A percentile compares a stretch with the other conserved stretches of the same genome.
These are phyloP conservation scores for Chytridiales sp. DNA, from an alignment of 371 early-diverging fungal species.

Conservation along the genomic window DNA sequence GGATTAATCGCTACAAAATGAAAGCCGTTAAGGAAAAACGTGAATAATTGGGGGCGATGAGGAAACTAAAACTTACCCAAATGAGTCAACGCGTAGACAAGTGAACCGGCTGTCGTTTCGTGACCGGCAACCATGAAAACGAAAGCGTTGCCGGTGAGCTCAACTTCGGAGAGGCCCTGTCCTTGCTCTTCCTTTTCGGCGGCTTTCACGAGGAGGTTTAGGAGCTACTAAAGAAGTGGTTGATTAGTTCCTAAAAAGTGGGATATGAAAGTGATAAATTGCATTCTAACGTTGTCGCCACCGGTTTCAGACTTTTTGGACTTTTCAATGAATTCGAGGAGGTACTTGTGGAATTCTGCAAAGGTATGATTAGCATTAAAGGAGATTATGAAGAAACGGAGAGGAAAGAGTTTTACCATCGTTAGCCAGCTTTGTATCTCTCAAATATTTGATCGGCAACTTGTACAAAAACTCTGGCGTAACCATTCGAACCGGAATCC, in stretches of 20 bases:
- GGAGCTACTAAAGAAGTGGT: not conserved
- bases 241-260: not conserved
- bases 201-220: constrained; percentile 4
- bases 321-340: constrained; percentile 10
- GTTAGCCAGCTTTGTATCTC: not conserved
- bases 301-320: not conserved
- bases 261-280: not conserved
- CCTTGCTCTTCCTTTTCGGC: not conserved
- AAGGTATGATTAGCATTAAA: not conserved
- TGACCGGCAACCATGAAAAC: constrained; percentile 12
- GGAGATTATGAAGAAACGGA: not conserved
- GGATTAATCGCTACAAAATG: too few relatives aligned
- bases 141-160: constrained; percentile 9
- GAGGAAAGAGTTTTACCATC: too few relatives aligned
- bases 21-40: too few relatives aligned
- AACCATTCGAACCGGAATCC: constrained; percentile 14
- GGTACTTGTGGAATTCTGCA: constrained; percentile 4
- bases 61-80: too few relatives aligned
- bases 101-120: constrained; percentile 7
- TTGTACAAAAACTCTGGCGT: constrained; percentile 17
- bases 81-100: too few relatives aligned
- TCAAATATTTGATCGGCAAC: constrained; percentile 22
- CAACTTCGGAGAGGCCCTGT: not conserved
- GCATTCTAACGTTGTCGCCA: constrained; percentile 4
- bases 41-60: too few relatives aligned